Percentiles rank a stretch among this genome's conserved stretches.
Evolutionary conservation across 2,329 filamentous ascomycete species (phyloP).

Genomic region (Bipolaris oryzae): DNA sequence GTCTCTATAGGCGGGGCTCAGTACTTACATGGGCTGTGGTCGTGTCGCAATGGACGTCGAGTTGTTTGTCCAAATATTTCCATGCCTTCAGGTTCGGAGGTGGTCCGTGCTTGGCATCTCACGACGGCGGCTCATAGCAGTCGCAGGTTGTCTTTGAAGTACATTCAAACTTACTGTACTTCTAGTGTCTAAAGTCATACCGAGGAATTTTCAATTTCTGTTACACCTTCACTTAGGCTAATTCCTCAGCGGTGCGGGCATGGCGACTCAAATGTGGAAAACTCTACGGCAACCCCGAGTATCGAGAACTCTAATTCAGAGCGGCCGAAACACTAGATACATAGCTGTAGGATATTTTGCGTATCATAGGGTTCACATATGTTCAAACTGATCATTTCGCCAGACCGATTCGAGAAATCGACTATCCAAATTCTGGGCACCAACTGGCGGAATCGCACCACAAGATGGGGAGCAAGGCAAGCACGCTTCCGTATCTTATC

Average conservation of each 20-base stretch:
- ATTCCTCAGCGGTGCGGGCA: conserved; percentile 21
- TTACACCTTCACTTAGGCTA: not conserved
- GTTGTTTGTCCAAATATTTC: conserved; percentile 38
- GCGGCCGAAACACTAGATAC: conserved; percentile 27
- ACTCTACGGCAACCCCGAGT: conserved; percentile 21
- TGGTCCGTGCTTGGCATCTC: conserved; percentile 33
- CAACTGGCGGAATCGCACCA: conserved; percentile 70
- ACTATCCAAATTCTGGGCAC: conserved; percentile 79
- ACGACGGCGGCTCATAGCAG: conserved; percentile 18
- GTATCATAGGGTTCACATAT: not conserved
- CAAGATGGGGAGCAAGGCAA: conserved; percentile 55
- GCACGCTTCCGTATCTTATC: not conserved
- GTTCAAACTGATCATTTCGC: not conserved
- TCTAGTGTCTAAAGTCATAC: not conserved
- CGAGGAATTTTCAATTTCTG: not conserved
- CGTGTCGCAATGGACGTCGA: conserved; percentile 31
- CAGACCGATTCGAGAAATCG: conserved; percentile 64
- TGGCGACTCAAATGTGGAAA: conserved; percentile 36
- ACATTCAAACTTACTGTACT: not conserved
- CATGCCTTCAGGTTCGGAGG: conserved; percentile 21
- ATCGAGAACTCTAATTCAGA: conserved; percentile 12
- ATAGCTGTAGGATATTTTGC: conserved; percentile 45
- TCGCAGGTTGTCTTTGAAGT: conserved; percentile 11
- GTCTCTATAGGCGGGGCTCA: not conserved
- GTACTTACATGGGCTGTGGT: conserved; percentile 37